A percentile compares a stretch with the other conserved stretches of the same genome.
phyloP scores from a whole-genome alignment of 495 filamentous ascomycete genomes.

The Arthonia radiata region DNA sequence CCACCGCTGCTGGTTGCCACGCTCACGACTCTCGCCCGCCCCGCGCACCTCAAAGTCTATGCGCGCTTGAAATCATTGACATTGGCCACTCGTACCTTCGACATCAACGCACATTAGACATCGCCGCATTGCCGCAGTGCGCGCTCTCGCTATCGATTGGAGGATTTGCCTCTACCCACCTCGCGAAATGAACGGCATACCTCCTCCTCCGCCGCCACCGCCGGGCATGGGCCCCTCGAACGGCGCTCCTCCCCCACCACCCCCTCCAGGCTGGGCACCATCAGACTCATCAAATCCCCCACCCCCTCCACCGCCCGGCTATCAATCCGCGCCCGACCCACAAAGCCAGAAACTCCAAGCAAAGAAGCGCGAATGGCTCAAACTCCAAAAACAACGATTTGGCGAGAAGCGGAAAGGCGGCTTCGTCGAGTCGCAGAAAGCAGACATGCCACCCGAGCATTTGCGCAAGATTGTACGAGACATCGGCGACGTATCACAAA shows the following conservation, averaged over 20 bases:
- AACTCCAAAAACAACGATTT: conserved; percentile 75
- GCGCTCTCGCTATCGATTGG: too few species aligned
- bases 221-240: too few species aligned
- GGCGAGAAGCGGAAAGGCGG: conserved; percentile 92
- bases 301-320: conserved; percentile 73
- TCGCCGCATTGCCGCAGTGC: too few species aligned
- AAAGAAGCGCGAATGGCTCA: conserved; percentile 98
- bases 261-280: conserved; percentile 50
- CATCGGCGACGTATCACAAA: conserved; percentile 97
- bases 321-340: conserved; percentile 60
- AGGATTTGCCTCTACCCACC: too few species aligned
- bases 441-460: conserved; percentile 97
- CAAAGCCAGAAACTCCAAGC: conserved; percentile 84
- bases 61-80: too few species aligned
- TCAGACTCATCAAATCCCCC: conserved; percentile 48
- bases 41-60: too few species aligned
- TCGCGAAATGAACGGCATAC: conserved; percentile 70
- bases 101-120: too few species aligned
- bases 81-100: too few species aligned
- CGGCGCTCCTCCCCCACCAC: conserved; percentile 40
- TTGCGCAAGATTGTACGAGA: conserved; percentile 94
- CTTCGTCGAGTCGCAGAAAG: conserved; percentile 93
- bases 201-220: conserved; percentile 34
- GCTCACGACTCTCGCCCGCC: too few species aligned
- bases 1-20: too few species aligned